Percentiles rank a stretch among this genome's conserved stretches.
These are phyloP conservation scores for Backusella morwellensis DNA, from an alignment of 192 early-diverging fungal species.

Conservation along the genomic window DNA sequence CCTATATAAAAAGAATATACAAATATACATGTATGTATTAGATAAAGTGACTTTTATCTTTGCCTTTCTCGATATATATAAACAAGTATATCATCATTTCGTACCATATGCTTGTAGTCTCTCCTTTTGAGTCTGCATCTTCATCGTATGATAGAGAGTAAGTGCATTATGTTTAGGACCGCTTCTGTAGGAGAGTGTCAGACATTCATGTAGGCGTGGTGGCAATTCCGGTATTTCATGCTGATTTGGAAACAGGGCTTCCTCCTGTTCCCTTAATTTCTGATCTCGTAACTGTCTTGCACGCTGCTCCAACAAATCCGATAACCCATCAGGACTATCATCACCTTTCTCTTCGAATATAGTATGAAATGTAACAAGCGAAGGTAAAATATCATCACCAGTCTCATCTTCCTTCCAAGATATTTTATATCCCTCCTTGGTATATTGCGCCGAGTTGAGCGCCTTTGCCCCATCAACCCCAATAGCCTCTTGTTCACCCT, in stretches of 20 bases:
- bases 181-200: slow-evolving; percentile 31
- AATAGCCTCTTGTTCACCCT: neutral
- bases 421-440: slow-evolving; percentile 24
- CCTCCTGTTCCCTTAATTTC: slow-evolving; percentile 10
- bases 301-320: slow-evolving; percentile 32
- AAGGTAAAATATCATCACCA: slow-evolving; percentile 29
- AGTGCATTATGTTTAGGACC: slow-evolving; percentile 30
- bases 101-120: slow-evolving; percentile 33
- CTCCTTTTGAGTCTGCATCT: slow-evolving; percentile 22
- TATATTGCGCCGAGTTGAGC: neutral
- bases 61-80: neutral
- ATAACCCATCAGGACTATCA: slow-evolving; percentile 27
- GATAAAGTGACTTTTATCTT: neutral
- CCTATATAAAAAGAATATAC: neutral
- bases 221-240: neutral
- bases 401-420: slow-evolving; percentile 35
- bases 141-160: slow-evolving; percentile 40
- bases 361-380: slow-evolving; percentile 28
- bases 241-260: neutral
- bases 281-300: slow-evolving; percentile 21
- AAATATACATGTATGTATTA: neutral
- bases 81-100: neutral
- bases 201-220: slow-evolving; percentile 22
- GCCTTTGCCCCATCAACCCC: too few species aligned
- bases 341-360: slow-evolving; percentile 35